A percentile compares a stretch with the other conserved stretches of the same genome.
Evolutionary conservation across 495 filamentous ascomycete genomes (phyloP).

Genomic region (Talaromyces adpressus): DNA sequence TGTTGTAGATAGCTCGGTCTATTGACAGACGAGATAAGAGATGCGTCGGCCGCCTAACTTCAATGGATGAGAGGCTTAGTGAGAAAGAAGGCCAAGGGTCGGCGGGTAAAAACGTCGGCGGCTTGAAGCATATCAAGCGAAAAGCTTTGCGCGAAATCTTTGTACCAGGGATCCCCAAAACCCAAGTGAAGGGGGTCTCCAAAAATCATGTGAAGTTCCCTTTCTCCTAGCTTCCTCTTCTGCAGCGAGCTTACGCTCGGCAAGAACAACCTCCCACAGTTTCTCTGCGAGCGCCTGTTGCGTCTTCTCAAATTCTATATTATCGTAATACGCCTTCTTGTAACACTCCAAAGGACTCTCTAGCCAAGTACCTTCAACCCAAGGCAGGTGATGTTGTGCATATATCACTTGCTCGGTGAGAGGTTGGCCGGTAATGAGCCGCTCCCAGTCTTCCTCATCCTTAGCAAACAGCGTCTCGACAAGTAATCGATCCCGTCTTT

Average conservation of each 20-base stretch:
- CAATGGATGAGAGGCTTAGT: background rate
- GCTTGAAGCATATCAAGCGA: background rate
- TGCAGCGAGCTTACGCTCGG: constrained; percentile 29
- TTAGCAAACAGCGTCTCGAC: constrained; percentile 33
- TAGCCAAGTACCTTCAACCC: constrained; percentile 17
- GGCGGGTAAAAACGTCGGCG: no score
- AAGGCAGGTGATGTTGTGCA: background rate
- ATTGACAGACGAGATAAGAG: background rate
- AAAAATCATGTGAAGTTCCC: constrained; percentile 7
- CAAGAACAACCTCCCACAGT: constrained; percentile 38
- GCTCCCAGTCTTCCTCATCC: constrained; percentile 56
- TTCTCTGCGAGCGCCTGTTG: constrained; percentile 23
- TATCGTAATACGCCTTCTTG: constrained; percentile 15
- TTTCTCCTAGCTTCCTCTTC: constrained; percentile 22
- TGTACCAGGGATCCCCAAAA: background rate
- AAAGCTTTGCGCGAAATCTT: background rate
- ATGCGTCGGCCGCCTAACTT: background rate
- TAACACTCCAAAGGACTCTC: constrained; percentile 13
- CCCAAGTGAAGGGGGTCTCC: background rate
- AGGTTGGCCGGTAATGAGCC: constrained; percentile 20
- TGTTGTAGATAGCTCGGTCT: background rate
- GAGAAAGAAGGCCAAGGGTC: no score
- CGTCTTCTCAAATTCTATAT: constrained; percentile 19
- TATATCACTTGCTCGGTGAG: constrained; percentile 4
- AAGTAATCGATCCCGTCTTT: constrained; percentile 23